Evolutionary conservation across 208 protist genomes (phyloP), one percentile per base, ranked within the genome.

Genomic region (Leishmania guyanensis): DNA sequence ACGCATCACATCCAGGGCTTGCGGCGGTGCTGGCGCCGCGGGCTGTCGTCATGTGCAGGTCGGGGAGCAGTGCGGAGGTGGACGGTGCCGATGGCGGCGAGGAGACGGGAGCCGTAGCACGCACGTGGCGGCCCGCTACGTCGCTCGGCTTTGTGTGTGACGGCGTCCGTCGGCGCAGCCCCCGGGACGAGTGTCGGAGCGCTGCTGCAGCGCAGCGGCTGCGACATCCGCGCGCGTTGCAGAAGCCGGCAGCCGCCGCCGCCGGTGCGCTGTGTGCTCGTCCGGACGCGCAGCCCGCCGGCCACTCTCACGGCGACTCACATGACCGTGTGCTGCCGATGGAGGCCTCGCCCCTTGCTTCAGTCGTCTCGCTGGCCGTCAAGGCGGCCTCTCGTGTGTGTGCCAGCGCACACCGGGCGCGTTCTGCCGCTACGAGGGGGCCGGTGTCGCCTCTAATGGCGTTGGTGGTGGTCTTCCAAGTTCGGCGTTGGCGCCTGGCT

Each of bases 41-140:
- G 46, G 17, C 14, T 53, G 26, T 12, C 12, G 1, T 4, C n/a
- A 36, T 20, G 50, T 22, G 26, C 46, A 46, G 71, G n/a, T 62
- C 29, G 5, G 50, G n/a, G 50, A 58, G 29, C n/a, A 53, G 46
- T 12, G 71, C 10, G 46, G 51, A 9, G 46, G 16, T n/a, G 50
- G 71, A 56, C 71, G 71, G n/a, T 3, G 71, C 71, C 29, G 50
- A 56, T 5, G 50, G 20, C 9, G 71, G 60, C 14, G 1, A 36
- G 16, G 51, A 54, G 16, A 3, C 6, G 50, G 50, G 26, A 60
- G 62, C 26, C 3, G 29, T 26, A 46, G 50, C 50, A 4, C 51
- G 50, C 71, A 43, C 48, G 71, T 75, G 71, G 71, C 71, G 50
- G 26, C n/a, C 29, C 5, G 29, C n/a, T 46, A 75, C 71, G 22